These are phyloP conservation scores for Wickerhamomyces pijperi DNA, from an alignment of 805 yeast genomes.

Conservation along the genomic window DNA sequence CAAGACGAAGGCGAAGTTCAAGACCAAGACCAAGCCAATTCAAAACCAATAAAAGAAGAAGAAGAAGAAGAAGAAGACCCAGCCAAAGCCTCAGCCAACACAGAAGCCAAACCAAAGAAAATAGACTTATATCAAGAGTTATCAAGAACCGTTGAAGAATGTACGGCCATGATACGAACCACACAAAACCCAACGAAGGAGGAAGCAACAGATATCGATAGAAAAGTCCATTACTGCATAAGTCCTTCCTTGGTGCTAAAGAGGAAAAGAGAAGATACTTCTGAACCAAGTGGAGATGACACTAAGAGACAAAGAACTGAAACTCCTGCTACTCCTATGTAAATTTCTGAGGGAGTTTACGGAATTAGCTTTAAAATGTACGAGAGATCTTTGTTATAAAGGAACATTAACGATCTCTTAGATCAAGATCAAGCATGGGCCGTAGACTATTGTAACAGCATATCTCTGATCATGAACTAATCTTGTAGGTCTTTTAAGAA, in stretches of 20 bases:
- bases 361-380: too few species aligned
- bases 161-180: conserved; percentile 34
- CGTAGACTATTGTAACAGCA: too few species aligned
- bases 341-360: too few species aligned
- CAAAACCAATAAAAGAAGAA: conserved; percentile 11
- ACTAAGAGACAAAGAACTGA: conserved; percentile 17
- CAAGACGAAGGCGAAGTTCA: too few species aligned
- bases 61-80: conserved; percentile 4
- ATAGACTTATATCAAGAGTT: conserved; percentile 27
- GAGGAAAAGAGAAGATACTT: conserved; percentile 25
- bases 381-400: too few species aligned
- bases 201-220: conserved; percentile 51
- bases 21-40: too few species aligned
- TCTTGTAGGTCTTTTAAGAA: too few species aligned
- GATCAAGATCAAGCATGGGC: too few species aligned
- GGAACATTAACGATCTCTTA: too few species aligned
- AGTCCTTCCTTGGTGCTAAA: conserved; percentile 46
- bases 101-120: too few species aligned
- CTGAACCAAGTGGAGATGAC: conserved; percentile 16
- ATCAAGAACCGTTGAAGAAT: conserved; percentile 32
- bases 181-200: conserved; percentile 40
- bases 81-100: too few species aligned
- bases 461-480: too few species aligned
- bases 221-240: conserved; percentile 49
- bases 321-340: conserved; percentile 3